Base-by-base conservation (phyloP, 148 eudicot genomes). In the Rheum nobile region DNA sequence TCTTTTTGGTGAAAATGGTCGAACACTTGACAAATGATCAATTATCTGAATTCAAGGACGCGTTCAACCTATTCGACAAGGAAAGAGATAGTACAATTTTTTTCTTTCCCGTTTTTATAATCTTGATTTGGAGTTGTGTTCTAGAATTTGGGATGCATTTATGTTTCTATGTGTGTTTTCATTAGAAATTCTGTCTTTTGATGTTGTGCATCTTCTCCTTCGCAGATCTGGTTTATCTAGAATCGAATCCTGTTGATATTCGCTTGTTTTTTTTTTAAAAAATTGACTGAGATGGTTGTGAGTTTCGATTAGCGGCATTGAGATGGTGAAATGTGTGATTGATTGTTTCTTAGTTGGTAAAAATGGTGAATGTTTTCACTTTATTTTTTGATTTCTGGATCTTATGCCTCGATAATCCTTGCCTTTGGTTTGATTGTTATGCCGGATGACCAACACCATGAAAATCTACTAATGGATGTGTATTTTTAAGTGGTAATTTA, bases 11-110 rank as follows among this genome's bases (percentile, higher is more conserved):
- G 1, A 72, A 74, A 61, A 74, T 74, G 76, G 76, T 71, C 32
- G 90, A 85, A 50, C 90, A 87, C 77, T 80, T 87, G 57, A 83
- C 90, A 9, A 88, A 87, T 46, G 90, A 87, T 26, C 90, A 87
- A 84, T 85, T 87, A 88, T 80, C 90, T 2, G 90, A 87, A 82
- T 87, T 87, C 57, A 87, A 87, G 85, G 90, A 87, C 68, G 90
- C 90, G 61, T 87, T 87, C 75, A 87, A 86, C 80, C 74, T 87
- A 13, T 87, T 87, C 76, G 90, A 87, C 42, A 87, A 87, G 79
- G 90, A 87, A 67, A 88, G 90, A 78, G 90, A 87, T 78, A 88
- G 90, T 87, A 75, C 48, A 77, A 39, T 55, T 31, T 57, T 19
- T 70, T 24, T 50, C 37, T 31, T 50, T 35, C 21, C 50, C 50